Conservation (phyloP, 495 filamentous ascomycete species). For the Penicillium paxilli region DNA sequence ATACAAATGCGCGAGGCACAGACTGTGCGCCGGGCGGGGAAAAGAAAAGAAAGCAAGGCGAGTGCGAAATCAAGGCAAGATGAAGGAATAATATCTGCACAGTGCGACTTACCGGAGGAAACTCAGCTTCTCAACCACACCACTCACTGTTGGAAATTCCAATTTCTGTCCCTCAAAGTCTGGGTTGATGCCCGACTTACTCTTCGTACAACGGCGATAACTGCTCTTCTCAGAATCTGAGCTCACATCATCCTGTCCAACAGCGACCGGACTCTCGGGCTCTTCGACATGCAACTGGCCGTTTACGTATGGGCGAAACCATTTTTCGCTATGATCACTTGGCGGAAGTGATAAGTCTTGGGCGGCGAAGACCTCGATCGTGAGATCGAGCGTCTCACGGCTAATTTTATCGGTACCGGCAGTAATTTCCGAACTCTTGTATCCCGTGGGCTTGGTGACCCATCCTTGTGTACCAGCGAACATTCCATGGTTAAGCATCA, state of each 20-base stretch:
- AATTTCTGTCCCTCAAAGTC: conserved; percentile 69
- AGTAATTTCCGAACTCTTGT: conserved; percentile 46
- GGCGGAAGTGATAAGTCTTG: conserved; percentile 52
- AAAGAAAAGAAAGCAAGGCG: background rate
- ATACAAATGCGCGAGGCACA: background rate
- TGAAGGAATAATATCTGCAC: background rate
- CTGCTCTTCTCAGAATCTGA: conserved; percentile 53
- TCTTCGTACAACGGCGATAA: conserved; percentile 70
- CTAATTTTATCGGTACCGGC: conserved; percentile 19
- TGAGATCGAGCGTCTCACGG: conserved; percentile 39
- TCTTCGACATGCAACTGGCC: conserved; percentile 80
- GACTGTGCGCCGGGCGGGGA: background rate
- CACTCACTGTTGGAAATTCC: conserved; percentile 58
- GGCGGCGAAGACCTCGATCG: conserved; percentile 52
- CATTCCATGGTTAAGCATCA: conserved; percentile 96
- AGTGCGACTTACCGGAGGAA: conserved; percentile 67
- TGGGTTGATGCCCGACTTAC: conserved; percentile 59
- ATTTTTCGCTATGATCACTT: conserved; percentile 52
- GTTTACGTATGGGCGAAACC: conserved; percentile 78
- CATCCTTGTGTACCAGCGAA: conserved; percentile 80
- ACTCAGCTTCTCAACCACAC: conserved; percentile 73
- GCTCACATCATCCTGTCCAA: conserved; percentile 39
- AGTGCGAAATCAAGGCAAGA: background rate
- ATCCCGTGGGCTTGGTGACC: conserved; percentile 78
- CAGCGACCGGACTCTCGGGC: conserved; percentile 22